Evolutionary conservation across 75 land plant species (phyloP).

Genomic region (Chamaecyparis obtusa): DNA sequence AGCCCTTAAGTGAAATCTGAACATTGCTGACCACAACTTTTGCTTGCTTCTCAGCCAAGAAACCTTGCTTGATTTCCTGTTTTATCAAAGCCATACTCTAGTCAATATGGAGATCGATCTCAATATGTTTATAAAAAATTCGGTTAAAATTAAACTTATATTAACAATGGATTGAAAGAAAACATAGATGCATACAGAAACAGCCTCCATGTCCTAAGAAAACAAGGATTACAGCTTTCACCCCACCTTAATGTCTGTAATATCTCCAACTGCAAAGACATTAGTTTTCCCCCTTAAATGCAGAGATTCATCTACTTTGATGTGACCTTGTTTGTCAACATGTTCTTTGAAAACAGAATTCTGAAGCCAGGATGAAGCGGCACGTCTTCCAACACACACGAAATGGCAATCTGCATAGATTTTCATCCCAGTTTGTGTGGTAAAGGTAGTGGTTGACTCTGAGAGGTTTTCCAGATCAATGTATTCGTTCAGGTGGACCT

Average conservation of each 20-base stretch:
- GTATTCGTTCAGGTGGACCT: constrained; percentile 60
- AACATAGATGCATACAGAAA: background rate
- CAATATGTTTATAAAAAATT: background rate
- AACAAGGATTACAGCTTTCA: background rate
- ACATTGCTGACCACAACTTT: constrained; percentile 23
- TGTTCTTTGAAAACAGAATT: constrained; percentile 20
- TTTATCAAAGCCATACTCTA: constrained; percentile 4
- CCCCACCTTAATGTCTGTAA: constrained; percentile 34
- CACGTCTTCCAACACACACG: constrained; percentile 25
- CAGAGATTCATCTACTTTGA: constrained; percentile 28
- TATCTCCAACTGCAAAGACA: constrained; percentile 46
- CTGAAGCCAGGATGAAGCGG: constrained; percentile 31
- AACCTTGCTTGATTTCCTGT: constrained; percentile 51
- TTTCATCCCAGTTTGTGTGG: constrained; percentile 49
- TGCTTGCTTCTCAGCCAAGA: constrained; percentile 37
- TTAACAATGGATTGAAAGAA: background rate
- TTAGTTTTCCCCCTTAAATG: constrained; percentile 25
- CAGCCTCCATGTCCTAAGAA: background rate
- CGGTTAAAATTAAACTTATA: background rate
- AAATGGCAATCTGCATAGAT: constrained; percentile 64
- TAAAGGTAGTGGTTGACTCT: constrained; percentile 26
- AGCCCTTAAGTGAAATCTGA: constrained; percentile 1
- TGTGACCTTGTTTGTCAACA: constrained; percentile 25
- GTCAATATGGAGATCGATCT: background rate
- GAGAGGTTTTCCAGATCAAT: constrained; percentile 34